Evolutionary conservation across 73 alveolate genomes (phyloP).

Genomic region (Paramecium octaurelia): DNA sequence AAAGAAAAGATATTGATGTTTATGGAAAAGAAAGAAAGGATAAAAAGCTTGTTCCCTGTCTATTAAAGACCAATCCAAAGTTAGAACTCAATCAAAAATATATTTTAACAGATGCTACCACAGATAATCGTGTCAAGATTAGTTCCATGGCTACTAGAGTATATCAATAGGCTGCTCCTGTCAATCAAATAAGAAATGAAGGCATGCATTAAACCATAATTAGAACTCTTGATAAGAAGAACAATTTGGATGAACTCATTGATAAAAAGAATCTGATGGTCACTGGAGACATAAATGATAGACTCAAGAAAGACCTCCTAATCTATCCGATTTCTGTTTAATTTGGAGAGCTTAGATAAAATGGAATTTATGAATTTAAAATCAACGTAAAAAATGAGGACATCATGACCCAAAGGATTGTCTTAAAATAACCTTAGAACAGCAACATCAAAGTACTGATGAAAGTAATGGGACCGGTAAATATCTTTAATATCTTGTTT

Average conservation of each 20-base stretch:
- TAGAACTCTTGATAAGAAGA: constrained; percentile 88
- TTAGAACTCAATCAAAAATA: constrained; percentile 92
- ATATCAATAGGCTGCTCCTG: constrained; percentile 92
- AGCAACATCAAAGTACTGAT: constrained; percentile 57
- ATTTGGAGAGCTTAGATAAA: constrained; percentile 72
- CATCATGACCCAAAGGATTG: constrained; percentile 71
- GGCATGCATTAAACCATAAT: constrained; percentile 95
- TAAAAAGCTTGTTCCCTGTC: constrained; percentile 63
- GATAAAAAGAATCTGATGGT: constrained; percentile 94
- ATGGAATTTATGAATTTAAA: constrained; percentile 65
- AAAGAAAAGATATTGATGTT: constrained; percentile 79
- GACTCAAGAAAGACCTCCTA: constrained; percentile 66
- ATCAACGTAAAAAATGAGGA: constrained; percentile 80
- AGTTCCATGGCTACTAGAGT: constrained; percentile 93
- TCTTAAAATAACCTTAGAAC: constrained; percentile 65
- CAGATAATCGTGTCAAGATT: constrained; percentile 94
- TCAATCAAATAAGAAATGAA: constrained; percentile 90
- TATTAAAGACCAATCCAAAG: constrained; percentile 75
- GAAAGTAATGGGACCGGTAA: constrained; percentile 68
- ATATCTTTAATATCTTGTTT: not conserved
- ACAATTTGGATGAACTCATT: constrained; percentile 92
- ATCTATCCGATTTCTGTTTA: constrained; percentile 67
- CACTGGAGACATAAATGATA: constrained; percentile 92
- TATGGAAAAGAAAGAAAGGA: constrained; percentile 79
- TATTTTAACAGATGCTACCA: constrained; percentile 90